Percentiles rank a stretch among this genome's conserved stretches.
These are phyloP conservation scores for Nymphaea thermarum DNA, from an alignment of 164 flowering plant genomes.

Conservation along the genomic window DNA sequence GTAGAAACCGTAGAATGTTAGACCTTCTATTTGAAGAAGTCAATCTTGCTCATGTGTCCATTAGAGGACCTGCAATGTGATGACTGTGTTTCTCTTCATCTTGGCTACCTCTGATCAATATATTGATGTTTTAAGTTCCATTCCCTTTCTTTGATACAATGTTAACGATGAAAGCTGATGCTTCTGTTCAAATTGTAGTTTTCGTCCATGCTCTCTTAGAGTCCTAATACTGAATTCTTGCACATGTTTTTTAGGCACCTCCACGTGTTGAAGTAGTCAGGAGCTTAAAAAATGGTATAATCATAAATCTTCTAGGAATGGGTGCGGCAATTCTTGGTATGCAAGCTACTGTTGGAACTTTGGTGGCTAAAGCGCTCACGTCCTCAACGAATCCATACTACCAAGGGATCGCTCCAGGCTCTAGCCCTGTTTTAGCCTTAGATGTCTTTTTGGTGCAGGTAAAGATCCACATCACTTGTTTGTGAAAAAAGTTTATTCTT, in stretches of 20 bases:
- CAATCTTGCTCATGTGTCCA: too few relatives aligned
- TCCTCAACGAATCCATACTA: slow-evolving; percentile 77
- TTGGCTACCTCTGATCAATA: too few relatives aligned
- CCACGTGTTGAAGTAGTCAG: slow-evolving; percentile 93
- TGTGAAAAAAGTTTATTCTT: too few relatives aligned
- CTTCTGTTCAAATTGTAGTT: neutral
- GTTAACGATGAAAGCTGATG: too few relatives aligned
- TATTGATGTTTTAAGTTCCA: too few relatives aligned
- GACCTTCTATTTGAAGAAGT: too few relatives aligned
- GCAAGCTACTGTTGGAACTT: slow-evolving; percentile 93
- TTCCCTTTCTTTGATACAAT: too few relatives aligned
- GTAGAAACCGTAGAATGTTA: too few relatives aligned
- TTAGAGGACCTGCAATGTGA: too few relatives aligned
- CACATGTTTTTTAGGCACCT: slow-evolving; percentile 61
- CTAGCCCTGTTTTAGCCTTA: slow-evolving; percentile 85
- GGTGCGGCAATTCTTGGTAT: slow-evolving; percentile 94
- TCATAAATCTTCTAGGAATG: slow-evolving; percentile 80
- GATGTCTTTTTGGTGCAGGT: slow-evolving; percentile 99
- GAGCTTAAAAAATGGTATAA: slow-evolving; percentile 79
- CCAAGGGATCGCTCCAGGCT: slow-evolving; percentile 71
- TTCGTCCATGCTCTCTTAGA: neutral
- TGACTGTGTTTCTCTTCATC: too few relatives aligned
- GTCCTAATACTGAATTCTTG: neutral
- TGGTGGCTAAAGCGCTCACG: slow-evolving; percentile 95
- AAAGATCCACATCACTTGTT: neutral